Percentiles rank a stretch among this genome's conserved stretches.
Evolutionary conservation across 805 yeast species (phyloP).

Genomic region (Candida anglica): DNA sequence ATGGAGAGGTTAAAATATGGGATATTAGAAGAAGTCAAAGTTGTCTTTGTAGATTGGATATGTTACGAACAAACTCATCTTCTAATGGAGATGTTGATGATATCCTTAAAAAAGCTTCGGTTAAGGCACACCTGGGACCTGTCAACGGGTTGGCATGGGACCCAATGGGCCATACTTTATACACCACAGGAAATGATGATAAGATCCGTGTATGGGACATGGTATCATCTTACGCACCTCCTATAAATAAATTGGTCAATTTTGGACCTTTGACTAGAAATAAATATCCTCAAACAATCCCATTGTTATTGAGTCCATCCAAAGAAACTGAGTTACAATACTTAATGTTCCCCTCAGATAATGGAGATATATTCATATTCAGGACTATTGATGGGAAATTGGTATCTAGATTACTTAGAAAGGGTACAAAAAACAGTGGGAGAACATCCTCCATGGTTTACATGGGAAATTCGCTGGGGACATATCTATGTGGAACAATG

Average conservation of each 20-base stretch:
- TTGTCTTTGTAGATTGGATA: conserved; percentile 61
- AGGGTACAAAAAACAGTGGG: conserved; percentile 33
- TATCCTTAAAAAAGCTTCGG: conserved; percentile 27
- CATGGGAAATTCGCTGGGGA: conserved; percentile 40
- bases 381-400: conserved; percentile 60
- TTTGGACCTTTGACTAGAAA: conserved; percentile 78
- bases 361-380: conserved; percentile 62
- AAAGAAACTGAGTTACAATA: conserved; percentile 54
- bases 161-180: conserved; percentile 55
- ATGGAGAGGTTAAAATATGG: conserved; percentile 82
- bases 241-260: conserved; percentile 60
- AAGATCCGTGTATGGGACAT: conserved; percentile 77
- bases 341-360: conserved; percentile 70
- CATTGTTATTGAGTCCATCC: conserved; percentile 49
- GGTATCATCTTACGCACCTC: conserved; percentile 30
- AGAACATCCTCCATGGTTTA: conserved; percentile 52
- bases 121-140: conserved; percentile 71
- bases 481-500: conserved; percentile 57
- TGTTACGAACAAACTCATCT: conserved; percentile 38
- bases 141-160: conserved; percentile 81
- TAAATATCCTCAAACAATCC: conserved; percentile 45
- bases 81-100: conserved; percentile 7
- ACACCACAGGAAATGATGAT: conserved; percentile 77
- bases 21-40: conserved; percentile 70
- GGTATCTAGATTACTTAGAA: conserved; percentile 50